Conservation (phyloP, 1,139 yeast species). For the Blastobotrys proliferans region DNA sequence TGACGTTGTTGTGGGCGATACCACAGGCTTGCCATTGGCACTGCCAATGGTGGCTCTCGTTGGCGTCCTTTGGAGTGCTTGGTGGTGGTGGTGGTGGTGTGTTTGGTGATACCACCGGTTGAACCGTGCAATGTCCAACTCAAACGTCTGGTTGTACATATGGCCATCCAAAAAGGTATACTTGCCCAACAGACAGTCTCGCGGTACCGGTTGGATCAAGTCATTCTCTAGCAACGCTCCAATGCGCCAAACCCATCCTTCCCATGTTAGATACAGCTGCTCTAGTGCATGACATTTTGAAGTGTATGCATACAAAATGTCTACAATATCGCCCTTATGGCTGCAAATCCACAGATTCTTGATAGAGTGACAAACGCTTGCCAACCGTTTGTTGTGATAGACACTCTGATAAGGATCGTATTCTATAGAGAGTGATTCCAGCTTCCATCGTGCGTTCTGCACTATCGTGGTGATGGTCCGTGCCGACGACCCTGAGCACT, state of each 20-base stretch:
- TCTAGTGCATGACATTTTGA: constrained; percentile 7
- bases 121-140: constrained; percentile 7
- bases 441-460: constrained; percentile 10
- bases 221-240: constrained; percentile 9
- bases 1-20: too few species aligned
- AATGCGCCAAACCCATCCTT: constrained; percentile 16
- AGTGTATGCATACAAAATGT: constrained; percentile 9
- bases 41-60: too few species aligned
- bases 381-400: constrained; percentile 2
- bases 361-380: constrained; percentile 5
- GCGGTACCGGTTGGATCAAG: constrained; percentile 5
- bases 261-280: constrained; percentile 13
- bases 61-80: too few species aligned
- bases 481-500: constrained; percentile 13
- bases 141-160: constrained; percentile 13
- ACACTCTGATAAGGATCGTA: constrained; percentile 11
- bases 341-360: constrained; percentile 13
- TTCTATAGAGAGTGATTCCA: constrained; percentile 11
- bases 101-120: constrained; percentile 7
- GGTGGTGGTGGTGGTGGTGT: too few species aligned
- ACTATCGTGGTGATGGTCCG: constrained; percentile 9
- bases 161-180: constrained; percentile 13
- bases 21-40: too few species aligned
- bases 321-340: constrained; percentile 9
- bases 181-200: constrained; percentile 8